phyloP scores from a whole-genome alignment of 129 eudicot genomes.

The Cynara cardunculus region DNA sequence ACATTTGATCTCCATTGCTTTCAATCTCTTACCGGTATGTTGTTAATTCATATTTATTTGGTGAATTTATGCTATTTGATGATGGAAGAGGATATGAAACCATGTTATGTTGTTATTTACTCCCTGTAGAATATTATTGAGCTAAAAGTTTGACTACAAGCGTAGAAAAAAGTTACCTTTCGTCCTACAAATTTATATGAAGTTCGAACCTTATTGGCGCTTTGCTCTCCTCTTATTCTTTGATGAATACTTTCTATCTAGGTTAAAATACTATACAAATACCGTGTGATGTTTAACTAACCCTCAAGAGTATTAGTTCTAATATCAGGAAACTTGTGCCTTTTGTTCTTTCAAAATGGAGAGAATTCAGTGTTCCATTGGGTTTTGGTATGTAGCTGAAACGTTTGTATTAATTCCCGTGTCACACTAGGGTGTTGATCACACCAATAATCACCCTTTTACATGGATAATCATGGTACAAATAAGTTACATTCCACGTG shows the following conservation, averaged over 20 bases:
- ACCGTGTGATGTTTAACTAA: not conserved
- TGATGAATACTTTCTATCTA: not conserved
- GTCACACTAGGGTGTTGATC: not conserved
- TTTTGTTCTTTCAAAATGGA: not conserved
- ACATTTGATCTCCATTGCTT: slow-evolving; percentile 96
- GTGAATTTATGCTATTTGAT: not conserved
- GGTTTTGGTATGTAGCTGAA: not conserved
- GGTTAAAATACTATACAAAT: not conserved
- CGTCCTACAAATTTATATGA: not conserved
- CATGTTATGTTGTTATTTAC: not conserved
- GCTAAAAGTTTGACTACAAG: not conserved
- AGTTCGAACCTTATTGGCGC: not conserved
- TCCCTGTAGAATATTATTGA: not conserved
- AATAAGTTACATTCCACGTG: not conserved
- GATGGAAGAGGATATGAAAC: not conserved
- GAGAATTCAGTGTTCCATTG: not conserved
- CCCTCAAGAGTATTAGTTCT: not conserved
- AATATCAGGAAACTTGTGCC: not conserved
- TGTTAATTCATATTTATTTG: not conserved
- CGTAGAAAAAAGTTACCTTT: not conserved
- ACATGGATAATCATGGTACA: not conserved
- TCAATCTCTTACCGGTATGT: slow-evolving; percentile 94
- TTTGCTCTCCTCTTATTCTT: not conserved
- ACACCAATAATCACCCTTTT: not conserved
- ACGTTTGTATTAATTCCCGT: not conserved